Evolutionary conservation across 2,329 filamentous ascomycete genomes (phyloP).

Genomic region (Scleromitrula shiraiana): DNA sequence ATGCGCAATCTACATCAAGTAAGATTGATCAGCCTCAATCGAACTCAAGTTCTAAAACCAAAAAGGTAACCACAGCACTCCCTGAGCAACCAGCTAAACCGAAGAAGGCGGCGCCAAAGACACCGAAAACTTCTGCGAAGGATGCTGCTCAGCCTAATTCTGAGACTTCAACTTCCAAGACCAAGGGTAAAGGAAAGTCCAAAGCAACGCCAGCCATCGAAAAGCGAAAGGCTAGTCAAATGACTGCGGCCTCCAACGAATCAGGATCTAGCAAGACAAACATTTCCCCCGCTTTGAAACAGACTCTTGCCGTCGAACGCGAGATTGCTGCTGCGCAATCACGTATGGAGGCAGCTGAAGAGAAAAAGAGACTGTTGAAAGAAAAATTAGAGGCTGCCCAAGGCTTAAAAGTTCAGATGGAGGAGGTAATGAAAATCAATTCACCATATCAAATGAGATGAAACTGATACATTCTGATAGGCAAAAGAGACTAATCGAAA

Average conservation of each 20-base stretch:
- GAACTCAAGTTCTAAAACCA: background rate
- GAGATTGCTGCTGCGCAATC: constrained; percentile 3
- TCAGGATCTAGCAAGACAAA: constrained; percentile 5
- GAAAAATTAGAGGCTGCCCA: background rate
- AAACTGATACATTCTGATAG: background rate
- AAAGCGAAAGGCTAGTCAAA: constrained; percentile 6
- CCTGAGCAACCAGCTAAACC: background rate
- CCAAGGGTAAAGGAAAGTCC: background rate
- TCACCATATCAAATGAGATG: background rate
- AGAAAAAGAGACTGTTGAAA: constrained; percentile 8
- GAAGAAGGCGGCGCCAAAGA: constrained; percentile 4
- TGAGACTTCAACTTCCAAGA: background rate
- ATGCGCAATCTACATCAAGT: no score
- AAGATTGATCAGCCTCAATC: background rate
- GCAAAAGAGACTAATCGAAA: constrained; percentile 1
- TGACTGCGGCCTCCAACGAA: background rate
- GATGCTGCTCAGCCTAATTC: background rate
- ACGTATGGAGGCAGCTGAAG: background rate
- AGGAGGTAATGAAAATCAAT: background rate
- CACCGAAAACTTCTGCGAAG: background rate
- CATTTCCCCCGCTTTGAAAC: constrained; percentile 4
- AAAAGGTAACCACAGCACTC: background rate
- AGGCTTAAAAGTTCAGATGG: background rate
- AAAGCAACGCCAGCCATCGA: background rate
- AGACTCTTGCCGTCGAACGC: background rate